Percentiles rank a stretch among this genome's conserved stretches.
Evolutionary conservation across 2,329 filamentous ascomycete genomes (phyloP).

Genomic region (Colletotrichum camelliae): DNA sequence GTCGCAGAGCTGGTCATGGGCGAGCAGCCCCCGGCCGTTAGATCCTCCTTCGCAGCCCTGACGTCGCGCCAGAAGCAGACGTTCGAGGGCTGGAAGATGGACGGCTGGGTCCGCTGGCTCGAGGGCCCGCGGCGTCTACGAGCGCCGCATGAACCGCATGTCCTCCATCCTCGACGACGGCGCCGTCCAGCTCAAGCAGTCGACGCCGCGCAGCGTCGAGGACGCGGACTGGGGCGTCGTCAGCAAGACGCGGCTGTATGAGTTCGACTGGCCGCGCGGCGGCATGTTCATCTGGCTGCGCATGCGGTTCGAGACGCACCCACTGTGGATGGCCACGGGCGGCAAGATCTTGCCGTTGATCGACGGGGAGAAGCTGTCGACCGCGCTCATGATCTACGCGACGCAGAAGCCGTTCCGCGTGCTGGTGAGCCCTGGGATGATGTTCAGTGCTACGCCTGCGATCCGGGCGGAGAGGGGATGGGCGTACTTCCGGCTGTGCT

Average conservation of each 20-base stretch:
- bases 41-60: slow-evolving; percentile 45
- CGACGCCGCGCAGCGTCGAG: slow-evolving; percentile 47
- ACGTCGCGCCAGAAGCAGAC: slow-evolving; percentile 52
- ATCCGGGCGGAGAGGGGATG: slow-evolving; percentile 66
- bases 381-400: slow-evolving; percentile 74
- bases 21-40: slow-evolving; percentile 59
- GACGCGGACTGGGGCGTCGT: slow-evolving; percentile 76
- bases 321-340: slow-evolving; percentile 57
- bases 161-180: slow-evolving; percentile 74
- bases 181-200: slow-evolving; percentile 68
- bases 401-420: slow-evolving; percentile 73
- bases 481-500: slow-evolving; percentile 80
- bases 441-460: slow-evolving; percentile 73
- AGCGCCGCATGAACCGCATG: slow-evolving; percentile 84
- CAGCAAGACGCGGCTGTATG: slow-evolving; percentile 74
- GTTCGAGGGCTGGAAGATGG: slow-evolving; percentile 73
- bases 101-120: slow-evolving; percentile 92
- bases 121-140: slow-evolving; percentile 82
- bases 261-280: slow-evolving; percentile 80
- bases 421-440: slow-evolving; percentile 71
- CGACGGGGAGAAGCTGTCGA: slow-evolving; percentile 60
- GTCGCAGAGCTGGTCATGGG: slow-evolving; percentile 80
- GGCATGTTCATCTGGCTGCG: slow-evolving; percentile 94
- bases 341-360: slow-evolving; percentile 45
- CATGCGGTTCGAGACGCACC: slow-evolving; percentile 75